Evolutionary conservation across 495 filamentous ascomycete genomes (phyloP), one percentile per base, ranked within the genome.

Genomic region (Cryomyces minteri): DNA sequence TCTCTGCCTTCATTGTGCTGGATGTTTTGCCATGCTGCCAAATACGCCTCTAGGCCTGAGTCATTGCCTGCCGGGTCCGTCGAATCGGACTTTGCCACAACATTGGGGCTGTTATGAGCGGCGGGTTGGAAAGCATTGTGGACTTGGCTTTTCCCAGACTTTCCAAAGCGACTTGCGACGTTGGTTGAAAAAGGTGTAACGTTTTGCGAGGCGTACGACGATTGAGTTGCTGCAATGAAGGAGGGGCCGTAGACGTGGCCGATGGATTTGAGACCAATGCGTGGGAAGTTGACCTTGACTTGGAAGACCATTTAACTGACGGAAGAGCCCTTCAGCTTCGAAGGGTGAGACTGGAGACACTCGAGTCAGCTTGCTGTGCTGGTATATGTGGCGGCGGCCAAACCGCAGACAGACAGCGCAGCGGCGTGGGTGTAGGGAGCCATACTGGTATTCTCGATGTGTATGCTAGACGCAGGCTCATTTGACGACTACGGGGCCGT

Each of bases 241-340:
- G 88, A 92, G 62, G 95, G 88, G 62, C 86, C 84, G 72, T 93
- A 95, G 65, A 88, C 88, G 74, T 94, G 85, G 60, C 85, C 88
- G 62, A 96, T 80, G 62, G 85, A 82, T 73, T 96, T 96, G 59
- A 94, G 80, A 77, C 83, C 88, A 69, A 88, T 84, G 66, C 92
- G 90, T 75, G 92, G 84, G 73, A 96, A 79, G 66, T 86, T 83
- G 69, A 87, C 74, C 54, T 25, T 25, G 1, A 81, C 70, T 60
- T 83, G 83, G 64, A 84, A 80, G 56, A 84, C 79, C 80, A 85
- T 85, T 82, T 79, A 79, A 78, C 64, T 69, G 52, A 69, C 60
- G 51, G 64, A 54, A 30, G 53, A 61, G 52, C 61, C 62, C 62
- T 63, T 65, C 60, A 62, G 44, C 32, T 54, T 56, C 41, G 62